These are phyloP conservation scores for Pterula multifida DNA, from an alignment of 1,284 basidiomycete species.

Conservation along the genomic window DNA sequence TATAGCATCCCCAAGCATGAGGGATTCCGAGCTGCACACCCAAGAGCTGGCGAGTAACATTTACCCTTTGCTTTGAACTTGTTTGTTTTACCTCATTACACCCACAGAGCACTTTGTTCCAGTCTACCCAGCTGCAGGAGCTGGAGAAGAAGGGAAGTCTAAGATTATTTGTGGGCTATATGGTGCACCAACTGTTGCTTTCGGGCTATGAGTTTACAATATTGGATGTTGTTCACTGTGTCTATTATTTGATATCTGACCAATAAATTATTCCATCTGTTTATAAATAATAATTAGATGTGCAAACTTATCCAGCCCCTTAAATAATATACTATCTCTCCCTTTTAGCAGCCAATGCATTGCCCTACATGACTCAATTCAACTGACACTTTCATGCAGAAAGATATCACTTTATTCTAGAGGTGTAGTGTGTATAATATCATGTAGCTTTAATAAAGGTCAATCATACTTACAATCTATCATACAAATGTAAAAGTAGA, in stretches of 20 bases:
- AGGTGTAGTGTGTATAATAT: too few relatives aligned
- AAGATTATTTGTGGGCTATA: constrained; percentile 40
- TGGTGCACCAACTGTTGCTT: constrained; percentile 49
- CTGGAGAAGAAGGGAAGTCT: constrained; percentile 44
- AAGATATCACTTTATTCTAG: too few relatives aligned
- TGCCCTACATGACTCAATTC: too few relatives aligned
- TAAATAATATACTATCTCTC: too few relatives aligned
- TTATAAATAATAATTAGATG: not conserved
- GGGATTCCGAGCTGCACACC: constrained; percentile 54
- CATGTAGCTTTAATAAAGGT: too few relatives aligned
- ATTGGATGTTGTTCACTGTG: not conserved
- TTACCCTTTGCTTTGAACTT: too few relatives aligned
- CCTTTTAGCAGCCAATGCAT: too few relatives aligned
- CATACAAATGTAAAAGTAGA: too few relatives aligned
- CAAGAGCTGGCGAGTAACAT: constrained; percentile 37
- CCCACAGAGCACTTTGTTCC: constrained; percentile 58
- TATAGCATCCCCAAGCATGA: constrained; percentile 38
- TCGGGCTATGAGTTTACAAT: constrained; percentile 46
- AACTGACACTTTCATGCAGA: too few relatives aligned
- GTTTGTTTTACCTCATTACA: too few relatives aligned
- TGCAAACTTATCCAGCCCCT: not conserved
- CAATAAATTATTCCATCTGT: constrained; percentile 8
- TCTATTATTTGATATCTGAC: not conserved
- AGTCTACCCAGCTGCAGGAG: constrained; percentile 60
- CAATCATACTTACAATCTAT: too few relatives aligned